Base-by-base conservation (phyloP, 176 grass and related monocot species). In the Echinochloa phyllopogon region DNA sequence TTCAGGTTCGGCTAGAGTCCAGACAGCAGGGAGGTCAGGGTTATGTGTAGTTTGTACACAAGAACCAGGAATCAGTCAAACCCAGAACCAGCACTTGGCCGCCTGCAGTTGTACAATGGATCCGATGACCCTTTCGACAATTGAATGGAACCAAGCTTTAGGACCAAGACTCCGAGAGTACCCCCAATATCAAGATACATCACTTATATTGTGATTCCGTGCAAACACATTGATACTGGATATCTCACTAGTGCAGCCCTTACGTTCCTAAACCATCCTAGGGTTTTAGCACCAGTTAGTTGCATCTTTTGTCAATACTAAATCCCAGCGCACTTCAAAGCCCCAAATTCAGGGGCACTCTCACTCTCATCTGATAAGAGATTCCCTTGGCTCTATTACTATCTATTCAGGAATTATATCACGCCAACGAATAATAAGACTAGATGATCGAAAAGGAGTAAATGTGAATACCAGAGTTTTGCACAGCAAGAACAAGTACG, bases 141-240 rank as follows among this genome's bases (percentile, higher is more conserved):
- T 48, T 76, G 60, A 75, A 51, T 48, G 56, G 60, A 41, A 76
- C 33, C 47, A 75, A 58, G 8, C 25, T 65, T 65, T 68, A 48
- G 6, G 52, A 5, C 23, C 17, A 68, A 33, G 25, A 25, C 23
- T 68, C 23, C 17, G 57, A 33, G 25, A 25, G 38, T 68, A 55
- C 21, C 20, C 40, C 11, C 18, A 42, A 42, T 58, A 76, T 76
- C 29, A 76, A 66, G 3, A 44, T 44, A 44, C 6, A 44, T 44
- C 5, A 51, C 6, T 48, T 65, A 1, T 36, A 10, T 3, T 21
- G 13, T 0, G 48, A 12, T 4, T 50, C 13, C 10, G 38, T 21
- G 65, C 38, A 56, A 49, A 25, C 15, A 4, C 42, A 5, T 4
- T 45, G 69, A 51, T 27, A 50, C 23, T 50, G 5, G 9, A 69